Evolutionary conservation across 441 rosid genomes (phyloP), one percentile per base, ranked within the genome.

Genomic region (Populus tomentosa): DNA sequence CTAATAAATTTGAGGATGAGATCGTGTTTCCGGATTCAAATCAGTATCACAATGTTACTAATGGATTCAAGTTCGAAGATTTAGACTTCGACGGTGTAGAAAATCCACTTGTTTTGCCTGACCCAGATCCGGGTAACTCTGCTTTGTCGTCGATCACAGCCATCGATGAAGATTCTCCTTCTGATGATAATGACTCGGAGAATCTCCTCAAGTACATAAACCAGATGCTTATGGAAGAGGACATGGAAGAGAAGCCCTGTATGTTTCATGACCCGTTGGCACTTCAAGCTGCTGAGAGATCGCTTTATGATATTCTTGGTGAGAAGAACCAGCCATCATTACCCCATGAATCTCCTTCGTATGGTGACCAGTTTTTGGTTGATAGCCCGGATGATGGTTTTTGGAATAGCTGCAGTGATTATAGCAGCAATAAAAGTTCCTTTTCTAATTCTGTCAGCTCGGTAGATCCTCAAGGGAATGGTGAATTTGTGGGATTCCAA

Each of bases 181-280:
- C 88, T 2, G 90, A 92, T 66, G 92, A 88, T 26, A 72, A 65
- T 63, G 87, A 85, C 36, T 84, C 92, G 0, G 88, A 86, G 46
- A 79, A 88, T 0, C 73, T 90, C 35, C 79, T 92, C 72, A 81
- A 77, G 73, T 92, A 88, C 80, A 89, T 92, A 70, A 88, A 76
- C 56, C 85, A 91, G 84, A 87, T 90, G 77, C 91, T 91, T 38
- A 81, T 90, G 93, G 97, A 90, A 85, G 95, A 91, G 85, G 86
- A 91, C 77, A 77, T 82, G 83, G 92, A 75, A 8, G 89, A 82
- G 71, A 86, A 82, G 23, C 85, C 91, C 3, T 86, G 84, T 63
- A 86, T 90, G 94, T 84, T 88, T 71, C 86, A 81, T 26, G 90
- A 91, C 40, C 79, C 92, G 0, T 81, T 89, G 66, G 95, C 94